Evolutionary conservation across 2,329 filamentous ascomycete species (phyloP).

Genomic region (Periconia sp.): DNA sequence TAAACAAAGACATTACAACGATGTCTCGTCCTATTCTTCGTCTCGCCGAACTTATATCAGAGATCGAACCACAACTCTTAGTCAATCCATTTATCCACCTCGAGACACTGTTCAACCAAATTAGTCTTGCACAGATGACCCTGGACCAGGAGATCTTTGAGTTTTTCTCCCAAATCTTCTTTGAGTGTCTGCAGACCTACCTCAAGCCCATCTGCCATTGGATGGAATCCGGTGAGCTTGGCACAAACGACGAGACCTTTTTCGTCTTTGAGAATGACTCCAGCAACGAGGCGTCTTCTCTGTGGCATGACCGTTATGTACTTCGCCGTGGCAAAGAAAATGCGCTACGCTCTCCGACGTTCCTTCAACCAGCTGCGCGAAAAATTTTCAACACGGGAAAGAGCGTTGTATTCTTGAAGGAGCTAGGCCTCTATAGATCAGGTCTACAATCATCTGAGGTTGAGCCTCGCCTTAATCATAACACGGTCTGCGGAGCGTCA

Average conservation of each 20-base stretch:
- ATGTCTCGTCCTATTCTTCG: constrained; percentile 62
- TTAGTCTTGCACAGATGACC: constrained; percentile 71
- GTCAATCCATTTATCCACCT: constrained; percentile 71
- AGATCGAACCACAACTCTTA: constrained; percentile 54
- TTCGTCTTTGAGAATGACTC: constrained; percentile 71
- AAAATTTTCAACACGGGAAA: constrained; percentile 89
- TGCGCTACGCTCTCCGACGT: constrained; percentile 71
- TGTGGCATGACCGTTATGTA: constrained; percentile 79
- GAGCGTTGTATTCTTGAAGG: constrained; percentile 81
- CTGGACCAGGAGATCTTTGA: constrained; percentile 68
- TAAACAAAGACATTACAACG: constrained; percentile 64
- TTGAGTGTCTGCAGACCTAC: constrained; percentile 83
- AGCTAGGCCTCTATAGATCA: constrained; percentile 63
- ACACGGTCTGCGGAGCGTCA: constrained; percentile 59
- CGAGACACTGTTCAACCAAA: constrained; percentile 76
- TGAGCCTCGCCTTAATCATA: constrained; percentile 59
- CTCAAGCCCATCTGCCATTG: constrained; percentile 78
- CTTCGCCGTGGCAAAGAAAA: constrained; percentile 68
- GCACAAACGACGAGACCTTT: constrained; percentile 70
- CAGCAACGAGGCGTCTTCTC: constrained; percentile 64
- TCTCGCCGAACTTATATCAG: constrained; percentile 67
- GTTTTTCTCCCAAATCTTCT: constrained; percentile 72
- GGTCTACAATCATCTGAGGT: constrained; percentile 6
- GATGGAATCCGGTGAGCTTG: constrained; percentile 81
- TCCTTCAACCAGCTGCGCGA: constrained; percentile 70